These are phyloP conservation scores for Daldinia caldariorum DNA, from an alignment of 495 filamentous ascomycete genomes.

Conservation along the genomic window DNA sequence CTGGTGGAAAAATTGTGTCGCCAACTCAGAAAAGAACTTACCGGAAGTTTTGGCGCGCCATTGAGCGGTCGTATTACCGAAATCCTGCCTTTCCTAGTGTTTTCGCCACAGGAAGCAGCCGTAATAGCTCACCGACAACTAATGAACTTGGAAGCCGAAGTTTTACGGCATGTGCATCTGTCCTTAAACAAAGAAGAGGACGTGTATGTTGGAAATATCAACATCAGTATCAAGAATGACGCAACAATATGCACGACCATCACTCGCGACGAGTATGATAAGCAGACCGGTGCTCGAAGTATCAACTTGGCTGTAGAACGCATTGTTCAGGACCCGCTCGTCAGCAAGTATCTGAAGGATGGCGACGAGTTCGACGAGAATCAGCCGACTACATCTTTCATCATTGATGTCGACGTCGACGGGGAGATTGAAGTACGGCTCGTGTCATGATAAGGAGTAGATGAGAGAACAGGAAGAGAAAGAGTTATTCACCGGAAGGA, in stretches of 20 bases:
- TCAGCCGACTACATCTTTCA: slow-evolving; percentile 17
- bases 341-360: slow-evolving; percentile 21
- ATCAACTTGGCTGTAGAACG: slow-evolving; percentile 21
- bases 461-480: neutral
- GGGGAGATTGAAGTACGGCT: neutral
- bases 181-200: slow-evolving; percentile 24
- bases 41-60: neutral
- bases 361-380: slow-evolving; percentile 29
- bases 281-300: slow-evolving; percentile 29
- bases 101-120: neutral
- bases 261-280: slow-evolving; percentile 23
- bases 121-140: neutral
- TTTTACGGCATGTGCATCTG: neutral
- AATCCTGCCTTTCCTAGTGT: neutral
- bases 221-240: slow-evolving; percentile 19
- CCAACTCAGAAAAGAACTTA: neutral
- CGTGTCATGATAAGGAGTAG: neutral
- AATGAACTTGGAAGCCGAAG: neutral
- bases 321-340: slow-evolving; percentile 16
- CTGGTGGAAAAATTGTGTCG: neutral
- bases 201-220: slow-evolving; percentile 28
- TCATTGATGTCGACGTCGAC: neutral
- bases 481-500: neutral
- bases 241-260: slow-evolving; percentile 24
- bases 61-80: neutral